These are phyloP conservation scores for Rubia tinctorum DNA, from an alignment of 305 asterid species.

Conservation along the genomic window DNA sequence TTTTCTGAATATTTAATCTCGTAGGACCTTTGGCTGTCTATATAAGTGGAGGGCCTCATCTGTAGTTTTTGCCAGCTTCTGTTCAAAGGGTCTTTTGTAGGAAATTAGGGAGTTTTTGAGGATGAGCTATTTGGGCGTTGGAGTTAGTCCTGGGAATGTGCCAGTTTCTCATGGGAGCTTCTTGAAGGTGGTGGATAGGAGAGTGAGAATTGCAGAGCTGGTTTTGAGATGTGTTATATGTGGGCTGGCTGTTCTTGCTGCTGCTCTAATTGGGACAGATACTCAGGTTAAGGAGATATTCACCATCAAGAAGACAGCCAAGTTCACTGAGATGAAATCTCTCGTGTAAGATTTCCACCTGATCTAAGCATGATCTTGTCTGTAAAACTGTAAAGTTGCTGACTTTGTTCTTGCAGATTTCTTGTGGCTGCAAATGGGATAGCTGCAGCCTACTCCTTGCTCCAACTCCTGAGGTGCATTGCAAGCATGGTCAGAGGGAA, in stretches of 20 bases:
- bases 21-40: conserved; percentile 25
- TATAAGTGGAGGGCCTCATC: conserved; percentile 29
- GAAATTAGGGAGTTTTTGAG: background rate
- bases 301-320: conserved; percentile 72
- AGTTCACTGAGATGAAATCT: conserved; percentile 87
- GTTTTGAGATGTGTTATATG: conserved; percentile 66
- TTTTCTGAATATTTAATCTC: background rate
- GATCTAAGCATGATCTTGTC: background rate
- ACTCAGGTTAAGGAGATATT: conserved; percentile 79
- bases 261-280: conserved; percentile 73
- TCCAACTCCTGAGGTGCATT: conserved; percentile 74
- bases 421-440: conserved; percentile 74
- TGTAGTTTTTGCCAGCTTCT: background rate
- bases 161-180: conserved; percentile 74
- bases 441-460: conserved; percentile 80
- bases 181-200: conserved; percentile 61
- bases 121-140: conserved; percentile 84
- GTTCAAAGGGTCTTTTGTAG: background rate
- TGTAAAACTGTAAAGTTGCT: background rate
- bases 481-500: conserved; percentile 67
- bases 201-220: conserved; percentile 64
- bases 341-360: conserved; percentile 55
- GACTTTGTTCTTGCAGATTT: conserved; percentile 44
- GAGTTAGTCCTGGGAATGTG: conserved; percentile 91
- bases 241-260: conserved; percentile 58